These are phyloP conservation scores for Serpula lacrymans DNA, from an alignment of 768 basidiomycete genomes.

Conservation along the genomic window DNA sequence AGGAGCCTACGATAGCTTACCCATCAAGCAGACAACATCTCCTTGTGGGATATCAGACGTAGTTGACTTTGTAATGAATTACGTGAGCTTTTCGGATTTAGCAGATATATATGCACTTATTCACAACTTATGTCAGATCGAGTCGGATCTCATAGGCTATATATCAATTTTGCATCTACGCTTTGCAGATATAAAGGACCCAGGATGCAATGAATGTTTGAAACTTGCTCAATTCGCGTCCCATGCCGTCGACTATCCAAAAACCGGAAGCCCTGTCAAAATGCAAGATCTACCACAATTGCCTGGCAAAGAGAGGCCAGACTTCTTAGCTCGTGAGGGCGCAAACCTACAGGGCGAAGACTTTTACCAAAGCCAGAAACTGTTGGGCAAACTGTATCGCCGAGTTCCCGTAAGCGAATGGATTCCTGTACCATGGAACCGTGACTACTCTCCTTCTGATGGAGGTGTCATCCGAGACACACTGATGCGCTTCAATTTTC, in stretches of 20 bases:
- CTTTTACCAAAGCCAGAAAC: slow-evolving; percentile 40
- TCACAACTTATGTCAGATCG: slow-evolving; percentile 18
- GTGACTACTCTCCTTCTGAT: slow-evolving; percentile 18
- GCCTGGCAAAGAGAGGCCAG: slow-evolving; percentile 28
- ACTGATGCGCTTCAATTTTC: slow-evolving; percentile 20
- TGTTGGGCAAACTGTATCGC: slow-evolving; percentile 44
- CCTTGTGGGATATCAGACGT: slow-evolving; percentile 41
- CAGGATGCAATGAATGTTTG: slow-evolving; percentile 34
- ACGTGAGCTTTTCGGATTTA: slow-evolving; percentile 25
- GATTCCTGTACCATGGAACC: slow-evolving; percentile 21
- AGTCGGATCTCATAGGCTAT: slow-evolving; percentile 37
- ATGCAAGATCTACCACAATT: slow-evolving; percentile 31
- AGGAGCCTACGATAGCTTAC: slow-evolving; percentile 37
- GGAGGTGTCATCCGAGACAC: slow-evolving; percentile 23
- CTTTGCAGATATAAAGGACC: slow-evolving; percentile 38
- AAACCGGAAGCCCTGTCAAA: slow-evolving; percentile 40
- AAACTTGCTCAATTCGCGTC: slow-evolving; percentile 42
- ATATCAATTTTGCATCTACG: slow-evolving; percentile 43
- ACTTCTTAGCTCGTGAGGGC: slow-evolving; percentile 43
- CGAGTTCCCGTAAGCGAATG: slow-evolving; percentile 36
- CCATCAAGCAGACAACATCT: slow-evolving; percentile 26
- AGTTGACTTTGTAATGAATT: slow-evolving; percentile 46
- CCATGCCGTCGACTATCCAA: slow-evolving; percentile 47
- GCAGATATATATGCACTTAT: slow-evolving; percentile 1
- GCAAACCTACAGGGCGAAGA: slow-evolving; percentile 16